A percentile compares a stretch with the other conserved stretches of the same genome.
Evolutionary conservation across 495 filamentous ascomycete species (phyloP).

Genomic region (Penicillium dipodomyicola): DNA sequence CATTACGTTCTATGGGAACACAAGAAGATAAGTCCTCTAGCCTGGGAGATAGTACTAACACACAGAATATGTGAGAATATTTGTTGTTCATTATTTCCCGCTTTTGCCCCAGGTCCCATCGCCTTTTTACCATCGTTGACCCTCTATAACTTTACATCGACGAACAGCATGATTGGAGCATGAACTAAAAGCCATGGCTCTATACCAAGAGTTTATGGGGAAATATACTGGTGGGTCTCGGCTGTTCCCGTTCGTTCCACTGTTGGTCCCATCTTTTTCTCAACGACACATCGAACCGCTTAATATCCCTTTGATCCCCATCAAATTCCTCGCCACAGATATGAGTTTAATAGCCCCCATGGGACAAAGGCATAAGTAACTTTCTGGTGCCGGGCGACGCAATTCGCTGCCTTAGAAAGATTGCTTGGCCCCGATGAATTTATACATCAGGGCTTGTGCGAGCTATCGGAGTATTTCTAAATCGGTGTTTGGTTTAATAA

Average conservation of each 20-base stretch:
- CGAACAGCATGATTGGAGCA: too few relatives aligned
- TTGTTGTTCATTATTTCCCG: neutral
- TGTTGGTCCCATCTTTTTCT: neutral
- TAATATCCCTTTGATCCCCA: neutral
- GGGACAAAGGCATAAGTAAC: neutral
- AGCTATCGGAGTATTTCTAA: too few relatives aligned
- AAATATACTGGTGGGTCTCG: neutral
- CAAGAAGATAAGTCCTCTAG: neutral
- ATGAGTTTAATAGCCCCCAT: neutral
- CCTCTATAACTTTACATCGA: too few relatives aligned
- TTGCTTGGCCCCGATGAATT: neutral
- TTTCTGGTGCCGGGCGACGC: neutral
- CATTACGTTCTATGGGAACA: neutral
- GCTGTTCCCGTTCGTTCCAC: neutral
- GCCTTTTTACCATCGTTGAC: too few relatives aligned
- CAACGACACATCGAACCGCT: neutral
- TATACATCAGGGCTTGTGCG: too few relatives aligned
- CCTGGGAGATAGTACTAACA: neutral
- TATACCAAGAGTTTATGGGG: neutral
- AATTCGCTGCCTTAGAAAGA: neutral
- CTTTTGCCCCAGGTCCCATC: neutral
- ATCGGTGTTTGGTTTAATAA: too few relatives aligned
- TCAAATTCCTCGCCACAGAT: neutral
- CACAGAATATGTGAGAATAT: neutral
- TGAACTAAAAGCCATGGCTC: neutral